These are phyloP conservation scores for Pneumocystis wakefieldiae DNA, from an alignment of 1,139 yeast species.

Conservation along the genomic window DNA sequence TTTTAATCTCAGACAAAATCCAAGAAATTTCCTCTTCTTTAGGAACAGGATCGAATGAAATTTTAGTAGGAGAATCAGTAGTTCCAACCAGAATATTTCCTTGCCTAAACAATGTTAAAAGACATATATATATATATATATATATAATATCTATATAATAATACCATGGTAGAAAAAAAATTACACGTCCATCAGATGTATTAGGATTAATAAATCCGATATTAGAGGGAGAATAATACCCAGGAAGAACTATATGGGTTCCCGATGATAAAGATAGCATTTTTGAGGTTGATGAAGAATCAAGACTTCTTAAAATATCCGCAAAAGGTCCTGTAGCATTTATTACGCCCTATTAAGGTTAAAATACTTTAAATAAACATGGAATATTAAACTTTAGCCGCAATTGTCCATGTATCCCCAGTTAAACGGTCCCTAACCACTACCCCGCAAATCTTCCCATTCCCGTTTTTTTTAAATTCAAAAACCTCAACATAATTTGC, in stretches of 20 bases:
- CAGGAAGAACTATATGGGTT: conserved; percentile 84
- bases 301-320: conserved; percentile 76
- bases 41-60: conserved; percentile 55
- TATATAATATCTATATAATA: conserved; percentile 27
- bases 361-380: conserved; percentile 28
- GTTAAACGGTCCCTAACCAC: conserved; percentile 43
- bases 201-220: conserved; percentile 85
- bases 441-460: conserved; percentile 58
- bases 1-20: conserved; percentile 73
- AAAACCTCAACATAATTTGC: conserved; percentile 75
- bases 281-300: conserved; percentile 39
- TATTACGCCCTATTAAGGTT: conserved; percentile 51
- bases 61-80: conserved; percentile 69
- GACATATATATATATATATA: conserved; percentile 20
- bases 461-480: conserved; percentile 49
- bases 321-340: conserved; percentile 94
- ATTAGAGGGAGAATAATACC: conserved; percentile 75
- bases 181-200: conserved; percentile 89
- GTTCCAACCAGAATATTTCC: conserved; percentile 83
- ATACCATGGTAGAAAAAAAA: conserved; percentile 97
- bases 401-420: conserved; percentile 7
- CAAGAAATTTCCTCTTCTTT: conserved; percentile 82
- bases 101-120: background rate
- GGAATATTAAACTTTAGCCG: conserved; percentile 12
- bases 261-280: conserved; percentile 94